A percentile compares a stretch with the other conserved stretches of the same genome.
phyloP scores from a whole-genome alignment of 2,329 filamentous ascomycete genomes.

The Neopestalotiopsis rosae region DNA sequence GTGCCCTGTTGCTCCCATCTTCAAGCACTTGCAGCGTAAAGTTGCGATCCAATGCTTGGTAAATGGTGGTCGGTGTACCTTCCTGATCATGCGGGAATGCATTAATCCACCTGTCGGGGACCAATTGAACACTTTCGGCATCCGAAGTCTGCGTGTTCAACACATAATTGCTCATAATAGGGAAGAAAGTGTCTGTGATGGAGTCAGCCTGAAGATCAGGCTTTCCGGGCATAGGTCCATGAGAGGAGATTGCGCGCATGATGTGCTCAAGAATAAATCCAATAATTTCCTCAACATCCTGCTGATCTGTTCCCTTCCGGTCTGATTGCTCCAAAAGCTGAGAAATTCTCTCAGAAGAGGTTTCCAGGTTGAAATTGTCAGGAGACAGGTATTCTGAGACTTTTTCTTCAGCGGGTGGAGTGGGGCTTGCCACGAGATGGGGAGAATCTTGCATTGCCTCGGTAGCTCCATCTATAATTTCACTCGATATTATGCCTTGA shows the following conservation, averaged over 20 bases:
- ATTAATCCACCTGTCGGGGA: slow-evolving; percentile 67
- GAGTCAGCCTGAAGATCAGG: slow-evolving; percentile 81
- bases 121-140: slow-evolving; percentile 58
- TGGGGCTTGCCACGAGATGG: not conserved
- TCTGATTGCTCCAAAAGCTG: slow-evolving; percentile 51
- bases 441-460: not conserved
- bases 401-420: not conserved
- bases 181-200: slow-evolving; percentile 74
- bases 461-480: slow-evolving; percentile 40
- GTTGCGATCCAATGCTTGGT: slow-evolving; percentile 84
- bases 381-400: not conserved
- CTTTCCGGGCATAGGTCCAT: slow-evolving; percentile 61
- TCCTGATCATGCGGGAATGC: slow-evolving; percentile 57
- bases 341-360: slow-evolving; percentile 45
- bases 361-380: slow-evolving; percentile 44
- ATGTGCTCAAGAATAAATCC: slow-evolving; percentile 89
- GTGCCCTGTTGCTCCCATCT: slow-evolving; percentile 60
- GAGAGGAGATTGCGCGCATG: slow-evolving; percentile 83
- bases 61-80: slow-evolving; percentile 64
- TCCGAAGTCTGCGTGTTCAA: slow-evolving; percentile 43
- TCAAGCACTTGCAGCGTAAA: slow-evolving; percentile 74
- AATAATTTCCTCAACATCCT: slow-evolving; percentile 96
- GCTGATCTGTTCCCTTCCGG: slow-evolving; percentile 69
- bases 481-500: not conserved
- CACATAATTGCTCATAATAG: slow-evolving; percentile 65